Evolutionary conservation across 352 stramenopile species (phyloP).

Genomic region (Globisporangium abappressorium): DNA sequence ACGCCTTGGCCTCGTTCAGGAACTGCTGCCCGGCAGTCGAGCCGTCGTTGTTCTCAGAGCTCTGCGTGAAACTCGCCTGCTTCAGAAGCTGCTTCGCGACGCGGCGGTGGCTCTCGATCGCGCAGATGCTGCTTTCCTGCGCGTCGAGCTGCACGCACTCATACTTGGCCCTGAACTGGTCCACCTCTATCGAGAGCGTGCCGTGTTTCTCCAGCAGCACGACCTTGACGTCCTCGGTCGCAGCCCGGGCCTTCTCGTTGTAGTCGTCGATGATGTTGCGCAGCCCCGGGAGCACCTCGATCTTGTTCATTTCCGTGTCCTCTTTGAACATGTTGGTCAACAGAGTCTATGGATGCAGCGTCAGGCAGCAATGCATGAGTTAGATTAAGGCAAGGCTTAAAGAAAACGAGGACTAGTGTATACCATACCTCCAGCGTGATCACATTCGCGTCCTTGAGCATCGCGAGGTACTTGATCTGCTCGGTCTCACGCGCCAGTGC

Average conservation of each 20-base stretch:
- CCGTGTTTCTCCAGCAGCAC: conserved; percentile 76
- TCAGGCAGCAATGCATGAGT: background rate
- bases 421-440: conserved; percentile 70
- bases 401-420: background rate
- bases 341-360: conserved; percentile 46
- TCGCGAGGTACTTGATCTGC: conserved; percentile 72
- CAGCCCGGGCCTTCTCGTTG: conserved; percentile 74
- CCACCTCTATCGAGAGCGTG: conserved; percentile 50
- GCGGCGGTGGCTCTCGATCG: conserved; percentile 79
- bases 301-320: conserved; percentile 90
- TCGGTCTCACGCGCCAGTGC: conserved; percentile 70
- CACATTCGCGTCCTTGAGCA: conserved; percentile 86
- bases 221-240: conserved; percentile 82
- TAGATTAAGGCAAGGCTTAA: background rate
- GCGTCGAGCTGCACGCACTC: conserved; percentile 61
- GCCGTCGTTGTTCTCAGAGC: conserved; percentile 36
- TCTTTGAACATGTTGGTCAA: conserved; percentile 92
- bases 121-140: conserved; percentile 67
- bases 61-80: conserved; percentile 30
- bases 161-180: conserved; percentile 59
- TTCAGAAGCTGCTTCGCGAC: conserved; percentile 76
- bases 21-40: conserved; percentile 52
- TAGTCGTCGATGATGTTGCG: conserved; percentile 91
- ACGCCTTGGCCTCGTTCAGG: conserved; percentile 78
- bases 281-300: conserved; percentile 86